These are phyloP conservation scores for Mortierella sp. DNA, from an alignment of 371 early-diverging fungal species.

Conservation along the genomic window DNA sequence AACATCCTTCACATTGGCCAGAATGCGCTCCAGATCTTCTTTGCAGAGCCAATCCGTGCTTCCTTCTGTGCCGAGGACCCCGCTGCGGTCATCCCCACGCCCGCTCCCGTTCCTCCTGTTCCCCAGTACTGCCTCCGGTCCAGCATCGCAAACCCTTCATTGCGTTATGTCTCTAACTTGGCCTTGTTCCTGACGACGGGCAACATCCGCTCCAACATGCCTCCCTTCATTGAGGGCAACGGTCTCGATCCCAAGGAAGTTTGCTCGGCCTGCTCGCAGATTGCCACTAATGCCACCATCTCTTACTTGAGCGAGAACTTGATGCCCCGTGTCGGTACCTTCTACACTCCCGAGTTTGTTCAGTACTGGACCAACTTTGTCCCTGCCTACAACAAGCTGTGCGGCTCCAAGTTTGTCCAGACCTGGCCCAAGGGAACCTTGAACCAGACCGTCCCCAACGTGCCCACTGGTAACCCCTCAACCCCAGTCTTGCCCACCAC, in stretches of 20 bases:
- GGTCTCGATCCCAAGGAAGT: slow-evolving; percentile 25
- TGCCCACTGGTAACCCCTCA: slow-evolving; percentile 13
- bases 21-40: slow-evolving; percentile 42
- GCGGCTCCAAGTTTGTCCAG: slow-evolving; percentile 28
- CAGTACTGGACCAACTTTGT: slow-evolving; percentile 51
- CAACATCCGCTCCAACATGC: slow-evolving; percentile 27
- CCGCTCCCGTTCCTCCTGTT: slow-evolving; percentile 6
- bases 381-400: slow-evolving; percentile 35
- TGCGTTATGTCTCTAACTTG: slow-evolving; percentile 35
- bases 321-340: slow-evolving; percentile 35
- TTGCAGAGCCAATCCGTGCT: slow-evolving; percentile 32
- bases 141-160: slow-evolving; percentile 12
- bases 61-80: slow-evolving; percentile 40
- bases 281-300: slow-evolving; percentile 22
- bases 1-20: slow-evolving; percentile 46
- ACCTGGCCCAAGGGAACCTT: slow-evolving; percentile 45
- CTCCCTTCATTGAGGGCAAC: slow-evolving; percentile 25
- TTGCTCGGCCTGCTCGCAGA: slow-evolving; percentile 44
- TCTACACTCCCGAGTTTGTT: slow-evolving; percentile 53
- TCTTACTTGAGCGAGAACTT: slow-evolving; percentile 21
- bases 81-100: slow-evolving; percentile 10
- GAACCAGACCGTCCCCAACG: slow-evolving; percentile 33
- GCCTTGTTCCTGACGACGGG: slow-evolving; percentile 42
- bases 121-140: slow-evolving; percentile 33
- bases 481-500: slow-evolving; percentile 14